Conservation (phyloP, 2,329 filamentous ascomycete genomes). For the Macroventuria anomochaeta region DNA sequence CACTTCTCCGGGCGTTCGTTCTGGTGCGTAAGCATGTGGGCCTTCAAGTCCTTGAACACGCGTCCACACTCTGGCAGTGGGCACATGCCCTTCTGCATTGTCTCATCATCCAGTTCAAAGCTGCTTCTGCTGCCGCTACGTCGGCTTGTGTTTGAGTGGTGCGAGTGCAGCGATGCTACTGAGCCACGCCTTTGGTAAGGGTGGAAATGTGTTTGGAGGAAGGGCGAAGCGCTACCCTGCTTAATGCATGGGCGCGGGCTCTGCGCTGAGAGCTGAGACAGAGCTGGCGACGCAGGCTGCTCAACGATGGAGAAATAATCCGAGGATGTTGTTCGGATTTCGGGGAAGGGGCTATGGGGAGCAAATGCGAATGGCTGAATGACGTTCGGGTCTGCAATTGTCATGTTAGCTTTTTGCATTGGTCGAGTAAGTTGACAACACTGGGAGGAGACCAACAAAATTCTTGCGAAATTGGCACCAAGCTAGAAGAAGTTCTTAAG, state of each 20-base stretch:
- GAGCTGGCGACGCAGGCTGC: conserved; percentile 68
- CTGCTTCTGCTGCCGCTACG: conserved; percentile 51
- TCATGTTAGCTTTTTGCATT: conserved; percentile 21
- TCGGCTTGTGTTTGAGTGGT: conserved; percentile 65
- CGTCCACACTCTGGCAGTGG: conserved; percentile 84
- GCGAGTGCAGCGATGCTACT: conserved; percentile 73
- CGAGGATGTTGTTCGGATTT: conserved; percentile 50
- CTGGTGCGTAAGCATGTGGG: conserved; percentile 94
- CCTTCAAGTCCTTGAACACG: conserved; percentile 88
- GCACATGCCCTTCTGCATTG: conserved; percentile 75
- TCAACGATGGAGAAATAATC: conserved; percentile 52
- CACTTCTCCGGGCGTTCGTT: conserved; percentile 92
- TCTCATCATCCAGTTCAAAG: conserved; percentile 49
- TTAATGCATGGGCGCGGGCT: conserved; percentile 56
- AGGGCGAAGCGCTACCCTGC: conserved; percentile 69
- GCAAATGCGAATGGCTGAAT: conserved; percentile 60
- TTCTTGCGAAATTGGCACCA: neutral
- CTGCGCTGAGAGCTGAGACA: conserved; percentile 60
- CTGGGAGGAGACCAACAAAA: conserved; percentile 50
- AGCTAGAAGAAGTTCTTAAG: neutral
- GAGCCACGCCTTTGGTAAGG: conserved; percentile 71
- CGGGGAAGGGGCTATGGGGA: conserved; percentile 51
- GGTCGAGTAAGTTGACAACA: neutral
- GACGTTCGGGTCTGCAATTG: conserved; percentile 61
- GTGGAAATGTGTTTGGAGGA: conserved; percentile 64